Base-by-base conservation (phyloP, 2,329 filamentous ascomycete genomes). In the Colletotrichum salicis region DNA sequence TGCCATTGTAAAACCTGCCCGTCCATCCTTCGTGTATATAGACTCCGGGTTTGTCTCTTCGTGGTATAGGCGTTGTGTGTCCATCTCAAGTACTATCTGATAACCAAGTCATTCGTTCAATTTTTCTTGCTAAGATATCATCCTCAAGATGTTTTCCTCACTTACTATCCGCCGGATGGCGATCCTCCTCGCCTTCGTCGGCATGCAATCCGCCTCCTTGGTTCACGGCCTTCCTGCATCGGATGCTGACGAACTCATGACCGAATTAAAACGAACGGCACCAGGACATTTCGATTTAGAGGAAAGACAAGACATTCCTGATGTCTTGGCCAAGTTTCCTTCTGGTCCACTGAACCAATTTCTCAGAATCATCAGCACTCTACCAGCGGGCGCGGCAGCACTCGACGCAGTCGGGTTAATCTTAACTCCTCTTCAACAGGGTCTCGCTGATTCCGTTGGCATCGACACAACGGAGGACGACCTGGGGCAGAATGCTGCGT, bases 401-500 rank as follows among this genome's bases (percentile, higher is more conserved):
- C 71, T 71, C 12, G 71, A 71, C 11, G 67, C 58, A 1, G 55
- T 60, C 4, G 62, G 62, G 12, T 33, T 58, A 19, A 13, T 73
- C 6, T 27, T 67, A 8, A 73, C 71, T 1, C 71, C 71, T 3
- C 41, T 73, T 24, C 71, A 77, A 61, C 67, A 70, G 2, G 24
- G 62, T 4, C 54, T 76, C 4, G 76, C 66, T 15, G 57, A 54
- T 5, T 10, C 67, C 8, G 76, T 75, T 2, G 63, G 41, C 48
- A 67, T 79, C 31, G 45, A 64, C 24, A 61, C 72, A 24, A 67
- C 52, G 2, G 52, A 55, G 24, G 37, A 73, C 35, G 69, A 62
- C 33, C 22, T 73, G 55, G 45, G 63, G n/a, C 72, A 73, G 35
- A 68, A 68, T 48, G 70, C 74, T 11, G 58, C 70, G 10, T 79